Conservation (phyloP, 768 basidiomycete species). For the Tulasnella sp. region DNA sequence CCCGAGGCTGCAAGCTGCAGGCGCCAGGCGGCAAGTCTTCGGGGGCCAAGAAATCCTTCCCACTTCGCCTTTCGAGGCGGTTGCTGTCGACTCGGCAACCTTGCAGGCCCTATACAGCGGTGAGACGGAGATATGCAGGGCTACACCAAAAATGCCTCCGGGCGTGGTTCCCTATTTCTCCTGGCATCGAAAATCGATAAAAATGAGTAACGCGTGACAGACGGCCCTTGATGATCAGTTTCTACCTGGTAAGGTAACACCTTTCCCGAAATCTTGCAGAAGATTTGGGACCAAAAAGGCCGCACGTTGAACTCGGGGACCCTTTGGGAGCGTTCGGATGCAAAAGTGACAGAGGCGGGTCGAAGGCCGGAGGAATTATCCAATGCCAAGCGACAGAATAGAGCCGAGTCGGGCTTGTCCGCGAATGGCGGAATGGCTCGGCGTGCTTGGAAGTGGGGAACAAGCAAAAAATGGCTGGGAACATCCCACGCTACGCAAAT, state of each 20-base stretch:
- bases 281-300: neutral
- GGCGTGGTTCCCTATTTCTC: neutral
- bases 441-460: neutral
- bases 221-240: neutral
- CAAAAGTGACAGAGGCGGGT: too few species aligned
- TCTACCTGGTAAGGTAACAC: neutral
- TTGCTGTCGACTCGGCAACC: neutral
- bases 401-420: neutral
- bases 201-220: neutral
- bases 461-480: neutral
- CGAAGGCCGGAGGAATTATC: neutral
- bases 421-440: neutral
- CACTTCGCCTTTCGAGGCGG: neutral
- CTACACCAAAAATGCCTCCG: neutral
- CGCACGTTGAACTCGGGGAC: neutral
- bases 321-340: too few species aligned
- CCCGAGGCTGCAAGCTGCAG: neutral
- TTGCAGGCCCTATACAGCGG: neutral
- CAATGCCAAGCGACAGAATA: neutral
- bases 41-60: neutral
- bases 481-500: neutral
- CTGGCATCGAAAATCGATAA: neutral
- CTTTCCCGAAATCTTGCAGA: neutral
- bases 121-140: neutral
- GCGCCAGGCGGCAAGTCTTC: neutral